phyloP scores from a whole-genome alignment of 1,139 yeast species.

The Torulaspora pretoriensis region DNA sequence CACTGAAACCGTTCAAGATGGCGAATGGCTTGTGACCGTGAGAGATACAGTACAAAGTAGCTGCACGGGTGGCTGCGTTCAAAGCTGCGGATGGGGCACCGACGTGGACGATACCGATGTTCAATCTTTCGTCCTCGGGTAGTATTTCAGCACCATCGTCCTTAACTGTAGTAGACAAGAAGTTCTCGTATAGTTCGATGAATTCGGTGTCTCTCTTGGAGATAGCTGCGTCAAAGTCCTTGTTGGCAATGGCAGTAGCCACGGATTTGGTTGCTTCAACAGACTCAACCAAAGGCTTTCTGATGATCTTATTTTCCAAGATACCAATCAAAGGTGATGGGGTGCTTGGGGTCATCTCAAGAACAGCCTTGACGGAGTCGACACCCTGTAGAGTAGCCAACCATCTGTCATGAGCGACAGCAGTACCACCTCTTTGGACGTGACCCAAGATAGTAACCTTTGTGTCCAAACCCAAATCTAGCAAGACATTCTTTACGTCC shows the following conservation, averaged over 20 bases:
- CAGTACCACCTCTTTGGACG: slow-evolving; percentile 84
- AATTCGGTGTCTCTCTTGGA: slow-evolving; percentile 67
- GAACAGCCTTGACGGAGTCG: slow-evolving; percentile 73
- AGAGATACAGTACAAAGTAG: slow-evolving; percentile 69
- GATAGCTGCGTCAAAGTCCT: slow-evolving; percentile 63
- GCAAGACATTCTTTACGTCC: slow-evolving; percentile 65
- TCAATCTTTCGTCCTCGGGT: slow-evolving; percentile 54
- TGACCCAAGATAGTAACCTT: slow-evolving; percentile 78
- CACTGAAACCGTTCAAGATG: slow-evolving; percentile 71
- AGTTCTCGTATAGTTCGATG: slow-evolving; percentile 60
- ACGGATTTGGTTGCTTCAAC: slow-evolving; percentile 66
- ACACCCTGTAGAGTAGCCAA: slow-evolving; percentile 80
- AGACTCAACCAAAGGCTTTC: slow-evolving; percentile 68
- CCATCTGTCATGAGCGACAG: slow-evolving; percentile 73
- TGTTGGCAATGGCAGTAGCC: slow-evolving; percentile 58
- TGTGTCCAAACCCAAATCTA: slow-evolving; percentile 70
- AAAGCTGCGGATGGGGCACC: slow-evolving; percentile 85
- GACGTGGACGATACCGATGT: slow-evolving; percentile 67
- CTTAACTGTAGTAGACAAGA: slow-evolving; percentile 58
- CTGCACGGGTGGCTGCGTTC: slow-evolving; percentile 73
- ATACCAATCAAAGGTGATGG: slow-evolving; percentile 77
- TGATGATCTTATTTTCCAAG: slow-evolving; percentile 64
- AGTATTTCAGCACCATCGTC: slow-evolving; percentile 53
- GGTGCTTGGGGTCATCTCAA: slow-evolving; percentile 63
- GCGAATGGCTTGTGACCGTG: slow-evolving; percentile 72